These are phyloP conservation scores for Mangifera indica DNA, from an alignment of 345 rosid species.

Conservation along the genomic window DNA sequence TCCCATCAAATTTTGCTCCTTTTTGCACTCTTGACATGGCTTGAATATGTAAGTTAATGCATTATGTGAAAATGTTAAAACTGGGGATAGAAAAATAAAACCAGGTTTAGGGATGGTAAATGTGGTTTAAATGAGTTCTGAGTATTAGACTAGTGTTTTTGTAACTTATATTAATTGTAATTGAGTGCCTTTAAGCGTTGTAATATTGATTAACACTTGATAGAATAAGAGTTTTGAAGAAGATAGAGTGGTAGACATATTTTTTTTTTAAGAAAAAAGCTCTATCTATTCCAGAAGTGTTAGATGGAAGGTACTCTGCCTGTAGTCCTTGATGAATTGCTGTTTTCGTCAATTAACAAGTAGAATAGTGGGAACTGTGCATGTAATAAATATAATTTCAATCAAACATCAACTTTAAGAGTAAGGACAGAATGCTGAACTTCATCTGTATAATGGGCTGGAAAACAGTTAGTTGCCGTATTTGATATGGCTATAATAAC, in stretches of 20 bases:
- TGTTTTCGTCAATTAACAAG: not conserved
- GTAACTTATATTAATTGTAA: not conserved
- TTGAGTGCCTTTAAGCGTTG: not conserved
- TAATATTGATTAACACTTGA: too few species aligned
- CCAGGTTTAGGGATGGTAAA: not conserved
- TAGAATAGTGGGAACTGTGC: not conserved
- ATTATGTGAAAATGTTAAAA: not conserved
- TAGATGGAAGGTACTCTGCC: not conserved
- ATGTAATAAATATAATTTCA: not conserved
- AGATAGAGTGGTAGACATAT: not conserved
- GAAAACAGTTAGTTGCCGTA: not conserved
- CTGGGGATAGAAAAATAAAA: not conserved
- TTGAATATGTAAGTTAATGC: not conserved
- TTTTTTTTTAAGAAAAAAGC: not conserved
- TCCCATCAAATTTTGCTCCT: not conserved
- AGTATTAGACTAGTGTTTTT: not conserved
- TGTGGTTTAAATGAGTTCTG: not conserved
- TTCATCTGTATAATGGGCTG: not conserved
- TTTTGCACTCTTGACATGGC: not conserved
- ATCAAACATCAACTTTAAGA: not conserved
- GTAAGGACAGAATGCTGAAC: not conserved
- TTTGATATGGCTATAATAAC: not conserved
- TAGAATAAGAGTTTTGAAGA: not conserved
- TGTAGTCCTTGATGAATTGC: too few species aligned
- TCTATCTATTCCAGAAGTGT: not conserved